Evolutionary conservation across 2,329 filamentous ascomycete genomes (phyloP).

Genomic region (Bipolaris zeicola): DNA sequence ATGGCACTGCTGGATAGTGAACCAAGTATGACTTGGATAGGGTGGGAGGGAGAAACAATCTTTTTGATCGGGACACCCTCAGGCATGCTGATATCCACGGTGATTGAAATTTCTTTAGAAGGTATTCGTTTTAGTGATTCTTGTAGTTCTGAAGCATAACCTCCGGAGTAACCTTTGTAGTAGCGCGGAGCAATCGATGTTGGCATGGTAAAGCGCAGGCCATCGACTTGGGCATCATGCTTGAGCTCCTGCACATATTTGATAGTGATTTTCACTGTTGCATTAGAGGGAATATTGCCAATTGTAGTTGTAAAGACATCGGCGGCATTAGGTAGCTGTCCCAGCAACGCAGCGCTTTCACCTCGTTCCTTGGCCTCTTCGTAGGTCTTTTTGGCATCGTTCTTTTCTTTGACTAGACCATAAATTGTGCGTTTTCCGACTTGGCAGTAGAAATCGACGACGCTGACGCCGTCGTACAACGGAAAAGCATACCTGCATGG

Average conservation of each 20-base stretch:
- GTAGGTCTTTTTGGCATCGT: constrained; percentile 9
- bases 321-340: constrained; percentile 7
- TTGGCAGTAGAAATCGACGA: constrained; percentile 11
- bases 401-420: constrained; percentile 11
- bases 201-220: constrained; percentile 9
- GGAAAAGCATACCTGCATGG: constrained; percentile 8
- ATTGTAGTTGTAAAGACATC: constrained; percentile 12
- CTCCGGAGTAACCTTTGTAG: constrained; percentile 2
- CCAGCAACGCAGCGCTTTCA: constrained; percentile 7
- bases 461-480: constrained; percentile 9
- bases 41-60: constrained; percentile 9
- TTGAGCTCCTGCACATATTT: constrained; percentile 12
- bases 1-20: constrained; percentile 3
- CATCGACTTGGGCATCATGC: constrained; percentile 12
- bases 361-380: constrained; percentile 3
- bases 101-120: constrained; percentile 5
- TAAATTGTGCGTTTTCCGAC: constrained; percentile 9
- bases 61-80: constrained; percentile 4
- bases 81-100: constrained; percentile 7
- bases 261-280: constrained; percentile 1
- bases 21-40: constrained; percentile 10
- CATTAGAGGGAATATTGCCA: neutral
- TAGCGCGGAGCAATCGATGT: constrained; percentile 5
- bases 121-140: neutral
- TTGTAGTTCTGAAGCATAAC: constrained; percentile 1